Evolutionary conservation across 1,284 basidiomycete genomes (phyloP).

Genomic region (Cryptococcus sp.): DNA sequence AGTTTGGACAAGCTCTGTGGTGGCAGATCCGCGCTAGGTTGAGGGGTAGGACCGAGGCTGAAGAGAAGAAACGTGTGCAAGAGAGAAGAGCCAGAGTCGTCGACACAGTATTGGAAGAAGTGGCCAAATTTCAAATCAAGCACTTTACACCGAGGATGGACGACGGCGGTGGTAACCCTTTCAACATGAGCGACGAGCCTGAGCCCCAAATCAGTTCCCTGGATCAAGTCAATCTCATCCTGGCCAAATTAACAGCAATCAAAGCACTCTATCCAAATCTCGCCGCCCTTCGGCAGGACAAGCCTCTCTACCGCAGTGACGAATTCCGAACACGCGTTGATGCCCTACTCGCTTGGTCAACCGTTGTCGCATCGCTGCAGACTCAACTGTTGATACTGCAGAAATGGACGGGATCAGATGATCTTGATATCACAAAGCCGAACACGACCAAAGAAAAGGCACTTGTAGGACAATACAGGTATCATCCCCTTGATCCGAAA

Average conservation of each 20-base stretch:
- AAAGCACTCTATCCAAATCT: slow-evolving; percentile 85
- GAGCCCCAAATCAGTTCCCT: slow-evolving; percentile 60
- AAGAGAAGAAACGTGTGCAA: slow-evolving; percentile 78
- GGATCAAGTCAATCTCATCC: slow-evolving; percentile 68
- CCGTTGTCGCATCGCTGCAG: slow-evolving; percentile 73
- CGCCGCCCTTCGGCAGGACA: slow-evolving; percentile 75
- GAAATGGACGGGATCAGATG: slow-evolving; percentile 88
- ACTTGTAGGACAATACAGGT: slow-evolving; percentile 43
- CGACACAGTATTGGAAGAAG: slow-evolving; percentile 78
- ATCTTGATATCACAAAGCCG: slow-evolving; percentile 80
- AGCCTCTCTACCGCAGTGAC: slow-evolving; percentile 66
- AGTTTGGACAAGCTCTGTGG: slow-evolving; percentile 75
- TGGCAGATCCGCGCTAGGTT: slow-evolving; percentile 85
- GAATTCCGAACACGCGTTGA: slow-evolving; percentile 77
- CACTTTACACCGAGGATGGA: slow-evolving; percentile 5
- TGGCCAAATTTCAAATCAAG: slow-evolving; percentile 66
- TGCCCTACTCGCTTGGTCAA: slow-evolving; percentile 85
- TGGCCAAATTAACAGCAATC: slow-evolving; percentile 78
- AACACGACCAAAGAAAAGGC: slow-evolving; percentile 63
- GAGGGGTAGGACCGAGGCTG: slow-evolving; percentile 73
- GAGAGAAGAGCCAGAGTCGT: slow-evolving; percentile 78
- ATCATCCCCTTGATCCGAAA: slow-evolving; percentile 46
- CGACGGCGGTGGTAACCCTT: slow-evolving; percentile 20
- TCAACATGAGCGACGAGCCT: slow-evolving; percentile 20
- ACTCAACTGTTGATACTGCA: slow-evolving; percentile 75